Base-by-base conservation (phyloP, 495 filamentous ascomycete genomes). In the Lepraria neglecta region DNA sequence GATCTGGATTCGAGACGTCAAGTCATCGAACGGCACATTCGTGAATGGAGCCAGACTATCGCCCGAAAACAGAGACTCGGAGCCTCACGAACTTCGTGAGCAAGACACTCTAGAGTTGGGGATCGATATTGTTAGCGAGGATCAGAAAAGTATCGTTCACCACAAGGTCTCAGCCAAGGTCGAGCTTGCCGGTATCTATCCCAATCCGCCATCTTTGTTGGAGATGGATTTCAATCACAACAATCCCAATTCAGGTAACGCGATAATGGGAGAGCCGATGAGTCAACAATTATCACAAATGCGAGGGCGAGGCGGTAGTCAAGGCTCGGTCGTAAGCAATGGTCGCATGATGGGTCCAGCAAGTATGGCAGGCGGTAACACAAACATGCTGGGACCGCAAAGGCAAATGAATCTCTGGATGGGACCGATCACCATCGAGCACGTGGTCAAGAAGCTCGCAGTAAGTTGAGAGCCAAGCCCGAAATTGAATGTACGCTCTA, bases 1-100 rank as follows among this genome's bases (percentile, higher is more conserved):
- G 69, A 85, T 98, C 57, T 97, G 86, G 84, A 97, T 98, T 67
- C 85, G 91, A 40, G 94, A 98, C 75, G 87, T 98, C 64, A 97
- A 96, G 72, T 97, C 94, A 4, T 97, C 94, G 3, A 98, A 98
- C 68, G 94, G 94, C 45, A 98, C 94, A 0, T 98, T 98, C 73
- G 92, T 98, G 57, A 98, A 97, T 62, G 91, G 90, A n/a, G 80
- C 85, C 19, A 84, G 94, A 28, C 71, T 98, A 54, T 97, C 94
- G 10, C 87, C 82, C 31, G 94, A 98, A 68, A 97, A 96, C 67
- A 81, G 89, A 63, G 94, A 98, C 67, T 96, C 92, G 1, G 94
- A 98, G 46, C 90, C 94, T 0, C 90, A 96, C 65, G 90, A 96
- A 67, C 75, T 98, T 30, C 84, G 89, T 60, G 88, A 91, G 60